These are phyloP conservation scores for Phycomyces blakesleeanus DNA, from an alignment of 192 early-diverging fungal species.

Conservation along the genomic window DNA sequence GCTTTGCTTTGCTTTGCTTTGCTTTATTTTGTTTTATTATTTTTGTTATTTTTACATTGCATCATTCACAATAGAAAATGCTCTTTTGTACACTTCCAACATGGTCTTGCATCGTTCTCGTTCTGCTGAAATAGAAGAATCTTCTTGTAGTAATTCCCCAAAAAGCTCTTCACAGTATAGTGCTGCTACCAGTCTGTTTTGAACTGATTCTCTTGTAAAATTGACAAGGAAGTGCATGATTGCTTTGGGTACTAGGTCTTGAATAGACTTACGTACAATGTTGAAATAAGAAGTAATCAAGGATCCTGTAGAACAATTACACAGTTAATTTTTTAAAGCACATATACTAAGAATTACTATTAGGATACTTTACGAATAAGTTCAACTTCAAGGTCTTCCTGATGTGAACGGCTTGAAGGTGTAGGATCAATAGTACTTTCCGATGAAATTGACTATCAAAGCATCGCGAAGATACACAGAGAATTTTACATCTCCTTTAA, in stretches of 20 bases:
- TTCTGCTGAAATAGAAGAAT: slow-evolving; percentile 61
- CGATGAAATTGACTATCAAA: neutral
- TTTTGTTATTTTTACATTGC: slow-evolving; percentile 39
- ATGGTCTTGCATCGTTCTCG: slow-evolving; percentile 68
- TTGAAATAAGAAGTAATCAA: slow-evolving; percentile 72
- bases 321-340: too few relatives aligned
- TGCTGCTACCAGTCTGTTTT: slow-evolving; percentile 67
- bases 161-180: slow-evolving; percentile 69
- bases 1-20: neutral
- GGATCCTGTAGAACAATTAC: slow-evolving; percentile 34
- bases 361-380: slow-evolving; percentile 55
- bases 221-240: slow-evolving; percentile 79
- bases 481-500: too few relatives aligned
- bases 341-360: too few relatives aligned
- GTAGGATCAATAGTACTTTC: neutral
- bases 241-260: slow-evolving; percentile 74
- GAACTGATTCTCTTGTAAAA: slow-evolving; percentile 61
- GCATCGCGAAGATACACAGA: too few relatives aligned
- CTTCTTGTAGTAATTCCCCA: slow-evolving; percentile 64
- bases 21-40: neutral
- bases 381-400: slow-evolving; percentile 68
- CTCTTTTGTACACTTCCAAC: slow-evolving; percentile 73
- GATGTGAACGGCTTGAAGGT: slow-evolving; percentile 22
- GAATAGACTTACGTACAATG: slow-evolving; percentile 70
- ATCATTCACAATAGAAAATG: slow-evolving; percentile 62